These are phyloP conservation scores for Tarenaya hassleriana DNA, from an alignment of 345 rosid genomes.

Conservation along the genomic window DNA sequence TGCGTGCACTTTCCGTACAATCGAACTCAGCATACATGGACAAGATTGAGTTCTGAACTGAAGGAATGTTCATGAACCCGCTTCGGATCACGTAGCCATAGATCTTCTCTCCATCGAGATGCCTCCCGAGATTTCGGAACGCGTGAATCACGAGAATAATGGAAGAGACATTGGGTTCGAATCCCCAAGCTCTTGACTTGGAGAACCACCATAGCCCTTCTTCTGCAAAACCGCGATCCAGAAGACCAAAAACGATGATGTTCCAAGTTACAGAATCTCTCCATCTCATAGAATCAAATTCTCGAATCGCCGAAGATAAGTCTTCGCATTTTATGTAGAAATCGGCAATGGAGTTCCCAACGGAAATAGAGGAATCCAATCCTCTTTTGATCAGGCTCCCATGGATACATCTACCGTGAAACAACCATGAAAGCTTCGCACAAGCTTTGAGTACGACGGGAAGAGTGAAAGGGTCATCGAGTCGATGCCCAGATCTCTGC, in stretches of 20 bases:
- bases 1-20: constrained; percentile 31
- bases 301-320: constrained; percentile 33
- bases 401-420: constrained; percentile 42
- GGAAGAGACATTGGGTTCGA: constrained; percentile 51
- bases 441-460: constrained; percentile 54
- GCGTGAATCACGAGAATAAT: constrained; percentile 52
- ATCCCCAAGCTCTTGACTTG: constrained; percentile 42
- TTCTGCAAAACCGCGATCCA: constrained; percentile 32
- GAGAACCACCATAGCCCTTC: constrained; percentile 50
- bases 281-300: constrained; percentile 33
- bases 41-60: constrained; percentile 54
- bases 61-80: constrained; percentile 36
- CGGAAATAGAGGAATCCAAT: constrained; percentile 37
- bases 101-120: constrained; percentile 25
- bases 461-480: constrained; percentile 39
- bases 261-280: constrained; percentile 74
- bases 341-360: constrained; percentile 55
- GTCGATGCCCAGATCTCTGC: constrained; percentile 31
- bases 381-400: constrained; percentile 50
- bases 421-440: constrained; percentile 33
- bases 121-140: constrained; percentile 24
- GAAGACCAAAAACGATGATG: constrained; percentile 44
- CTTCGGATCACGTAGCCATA: constrained; percentile 46
- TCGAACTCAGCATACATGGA: constrained; percentile 30
- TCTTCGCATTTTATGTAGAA: constrained; percentile 52